These are phyloP conservation scores for Cinnamomum micranthum DNA, from an alignment of 164 flowering plant genomes.

Conservation along the genomic window DNA sequence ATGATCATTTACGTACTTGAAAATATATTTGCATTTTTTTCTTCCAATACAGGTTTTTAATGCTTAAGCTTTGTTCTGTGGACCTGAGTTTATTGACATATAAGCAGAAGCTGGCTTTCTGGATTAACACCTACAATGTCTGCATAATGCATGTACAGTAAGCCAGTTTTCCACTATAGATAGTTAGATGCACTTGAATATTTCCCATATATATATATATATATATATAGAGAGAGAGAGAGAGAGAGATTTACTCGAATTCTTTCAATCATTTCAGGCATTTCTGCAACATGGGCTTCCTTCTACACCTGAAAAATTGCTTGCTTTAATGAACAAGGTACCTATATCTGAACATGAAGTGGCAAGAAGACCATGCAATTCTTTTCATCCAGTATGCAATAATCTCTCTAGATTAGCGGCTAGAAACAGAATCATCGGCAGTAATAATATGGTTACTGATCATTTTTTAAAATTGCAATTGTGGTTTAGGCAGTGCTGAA, in stretches of 20 bases:
- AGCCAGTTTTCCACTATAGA: conserved; percentile 20
- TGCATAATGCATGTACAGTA: conserved; percentile 85
- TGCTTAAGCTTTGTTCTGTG: conserved; percentile 49
- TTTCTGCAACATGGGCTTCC: conserved; percentile 89
- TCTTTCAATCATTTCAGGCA: conserved; percentile 46
- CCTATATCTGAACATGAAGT: background rate
- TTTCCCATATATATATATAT: too few species aligned
- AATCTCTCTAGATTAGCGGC: background rate
- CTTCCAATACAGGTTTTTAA: conserved; percentile 43
- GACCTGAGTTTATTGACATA: conserved; percentile 62
- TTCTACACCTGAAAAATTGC: conserved; percentile 57
- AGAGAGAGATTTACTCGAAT: background rate
- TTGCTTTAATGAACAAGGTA: conserved; percentile 80
- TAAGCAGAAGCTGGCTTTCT: conserved; percentile 92
- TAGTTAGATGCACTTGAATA: too few species aligned
- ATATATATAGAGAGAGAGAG: background rate
- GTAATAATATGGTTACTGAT: too few species aligned
- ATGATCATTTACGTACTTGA: background rate
- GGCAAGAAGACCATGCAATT: background rate
- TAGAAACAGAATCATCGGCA: background rate
- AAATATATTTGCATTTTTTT: background rate
- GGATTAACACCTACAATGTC: conserved; percentile 88
- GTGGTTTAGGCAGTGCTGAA: conserved; percentile 66
- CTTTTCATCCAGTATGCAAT: background rate
- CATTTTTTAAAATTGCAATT: background rate